phyloP scores from a whole-genome alignment of 2,329 filamentous ascomycete genomes.

The Dactylella cylindrospora region DNA sequence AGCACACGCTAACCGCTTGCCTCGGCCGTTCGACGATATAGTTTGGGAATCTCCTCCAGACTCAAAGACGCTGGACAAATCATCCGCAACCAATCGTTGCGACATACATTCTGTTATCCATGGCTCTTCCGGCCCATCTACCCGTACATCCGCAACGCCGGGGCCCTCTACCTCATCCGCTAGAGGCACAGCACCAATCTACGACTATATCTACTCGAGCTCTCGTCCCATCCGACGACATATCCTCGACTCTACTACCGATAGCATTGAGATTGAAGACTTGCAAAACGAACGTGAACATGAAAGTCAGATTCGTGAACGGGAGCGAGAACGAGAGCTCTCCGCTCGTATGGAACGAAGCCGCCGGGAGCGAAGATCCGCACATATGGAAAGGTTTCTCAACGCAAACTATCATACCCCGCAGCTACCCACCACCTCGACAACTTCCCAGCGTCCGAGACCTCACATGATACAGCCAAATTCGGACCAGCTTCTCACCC shows the following conservation, averaged over 20 bases:
- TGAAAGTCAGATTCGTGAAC: slow-evolving; percentile 41
- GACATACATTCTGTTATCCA: slow-evolving; percentile 25
- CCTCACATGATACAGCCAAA: slow-evolving; percentile 42
- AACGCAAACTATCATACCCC: slow-evolving; percentile 42
- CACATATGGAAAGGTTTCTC: slow-evolving; percentile 43
- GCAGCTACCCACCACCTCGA: slow-evolving; percentile 38
- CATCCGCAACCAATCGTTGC: slow-evolving; percentile 40
- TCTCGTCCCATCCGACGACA: slow-evolving; percentile 40
- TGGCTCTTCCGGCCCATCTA: slow-evolving; percentile 36
- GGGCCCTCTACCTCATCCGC: slow-evolving; percentile 17
- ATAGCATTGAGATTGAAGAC: slow-evolving; percentile 43
- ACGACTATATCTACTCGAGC: slow-evolving; percentile 39
- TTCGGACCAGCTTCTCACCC: slow-evolving; percentile 45
- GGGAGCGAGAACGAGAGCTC: slow-evolving; percentile 35
- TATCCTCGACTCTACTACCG: slow-evolving; percentile 34
- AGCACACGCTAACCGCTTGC: slow-evolving; percentile 4
- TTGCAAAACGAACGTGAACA: slow-evolving; percentile 42
- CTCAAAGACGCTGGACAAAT: slow-evolving; percentile 38
- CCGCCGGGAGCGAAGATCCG: slow-evolving; percentile 36
- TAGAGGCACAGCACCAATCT: slow-evolving; percentile 15
- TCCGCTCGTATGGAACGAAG: slow-evolving; percentile 42
- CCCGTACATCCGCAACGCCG: slow-evolving; percentile 20
- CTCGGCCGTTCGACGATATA: not conserved
- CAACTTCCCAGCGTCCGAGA: slow-evolving; percentile 37
- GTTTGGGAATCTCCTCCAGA: slow-evolving; percentile 44